Evolutionary conservation across 2,329 filamentous ascomycete species (phyloP).

Genomic region (Aureobasidium subglaciale): DNA sequence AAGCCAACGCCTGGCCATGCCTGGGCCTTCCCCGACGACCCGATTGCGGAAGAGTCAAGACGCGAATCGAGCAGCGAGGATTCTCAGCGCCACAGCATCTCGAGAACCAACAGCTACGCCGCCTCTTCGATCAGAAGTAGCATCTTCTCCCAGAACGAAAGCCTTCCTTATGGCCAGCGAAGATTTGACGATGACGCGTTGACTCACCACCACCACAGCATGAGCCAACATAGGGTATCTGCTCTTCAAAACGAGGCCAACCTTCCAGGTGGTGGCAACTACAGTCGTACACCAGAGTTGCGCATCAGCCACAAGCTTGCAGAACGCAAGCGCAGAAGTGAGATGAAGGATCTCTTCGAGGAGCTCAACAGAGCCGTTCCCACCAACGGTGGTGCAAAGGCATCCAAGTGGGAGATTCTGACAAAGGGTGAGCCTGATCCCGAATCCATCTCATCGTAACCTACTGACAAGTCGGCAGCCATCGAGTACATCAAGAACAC

Average conservation of each 20-base stretch:
- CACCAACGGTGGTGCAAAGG: slow-evolving; percentile 74
- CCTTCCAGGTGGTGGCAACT: slow-evolving; percentile 58
- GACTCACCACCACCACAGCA: slow-evolving; percentile 60
- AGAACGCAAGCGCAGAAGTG: slow-evolving; percentile 73
- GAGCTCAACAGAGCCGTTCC: slow-evolving; percentile 71
- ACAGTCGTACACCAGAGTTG: slow-evolving; percentile 74
- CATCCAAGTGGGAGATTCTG: slow-evolving; percentile 83
- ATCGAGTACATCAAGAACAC: slow-evolving; percentile 43
- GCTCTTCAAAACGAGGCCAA: slow-evolving; percentile 54
- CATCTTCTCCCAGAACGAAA: slow-evolving; percentile 68
- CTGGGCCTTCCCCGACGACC: slow-evolving; percentile 68
- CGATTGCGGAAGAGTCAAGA: slow-evolving; percentile 42
- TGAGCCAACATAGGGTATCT: slow-evolving; percentile 66
- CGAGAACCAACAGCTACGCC: slow-evolving; percentile 67
- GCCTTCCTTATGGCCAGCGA: slow-evolving; percentile 63
- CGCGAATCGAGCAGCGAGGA: slow-evolving; percentile 43
- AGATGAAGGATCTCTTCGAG: slow-evolving; percentile 85
- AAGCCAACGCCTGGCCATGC: slow-evolving; percentile 76
- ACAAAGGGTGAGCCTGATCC: slow-evolving; percentile 61
- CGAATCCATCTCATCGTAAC: background rate
- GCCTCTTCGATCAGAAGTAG: slow-evolving; percentile 73
- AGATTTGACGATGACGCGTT: slow-evolving; percentile 57
- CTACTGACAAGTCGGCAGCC: background rate
- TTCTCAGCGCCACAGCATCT: slow-evolving; percentile 45
- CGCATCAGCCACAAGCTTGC: slow-evolving; percentile 79